phyloP scores from a whole-genome alignment of 352 stramenopile species.

The Pythium aquatile region DNA sequence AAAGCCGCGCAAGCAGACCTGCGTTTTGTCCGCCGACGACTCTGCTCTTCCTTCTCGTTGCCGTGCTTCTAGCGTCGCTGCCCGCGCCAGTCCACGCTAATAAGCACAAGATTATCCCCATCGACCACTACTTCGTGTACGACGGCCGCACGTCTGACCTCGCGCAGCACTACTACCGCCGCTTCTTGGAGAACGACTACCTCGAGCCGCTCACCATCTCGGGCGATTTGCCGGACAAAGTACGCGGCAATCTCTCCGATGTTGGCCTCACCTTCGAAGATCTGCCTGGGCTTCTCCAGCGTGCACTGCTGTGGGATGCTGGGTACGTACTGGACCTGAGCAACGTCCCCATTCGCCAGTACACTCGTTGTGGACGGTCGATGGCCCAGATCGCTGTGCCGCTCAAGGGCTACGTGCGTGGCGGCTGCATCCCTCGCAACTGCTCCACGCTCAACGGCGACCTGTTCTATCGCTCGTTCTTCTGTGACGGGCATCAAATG shows the following conservation, averaged over 20 bases:
- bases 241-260: slow-evolving; percentile 7
- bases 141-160: slow-evolving; percentile 29
- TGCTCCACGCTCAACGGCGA: slow-evolving; percentile 31
- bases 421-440: slow-evolving; percentile 26
- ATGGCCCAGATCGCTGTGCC: slow-evolving; percentile 29
- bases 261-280: slow-evolving; percentile 20
- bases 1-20: neutral
- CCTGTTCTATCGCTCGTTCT: slow-evolving; percentile 26
- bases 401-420: slow-evolving; percentile 21
- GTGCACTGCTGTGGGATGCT: slow-evolving; percentile 24
- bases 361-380: slow-evolving; percentile 20
- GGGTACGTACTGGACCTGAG: slow-evolving; percentile 22
- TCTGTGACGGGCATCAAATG: slow-evolving; percentile 31
- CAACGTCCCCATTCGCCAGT: slow-evolving; percentile 20
- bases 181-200: slow-evolving; percentile 24
- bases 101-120: slow-evolving; percentile 20
- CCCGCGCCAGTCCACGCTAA: neutral
- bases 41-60: neutral
- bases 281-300: slow-evolving; percentile 27
- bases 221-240: slow-evolving; percentile 10
- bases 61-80: slow-evolving; percentile 10
- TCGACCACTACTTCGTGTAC: slow-evolving; percentile 29
- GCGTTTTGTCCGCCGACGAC: neutral
- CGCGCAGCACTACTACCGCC: slow-evolving; percentile 30
- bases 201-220: slow-evolving; percentile 12